Evolutionary conservation across 1,139 yeast species (phyloP), one percentile per base, ranked within the genome.

Genomic region (Blastobotrys illinoisensis): DNA sequence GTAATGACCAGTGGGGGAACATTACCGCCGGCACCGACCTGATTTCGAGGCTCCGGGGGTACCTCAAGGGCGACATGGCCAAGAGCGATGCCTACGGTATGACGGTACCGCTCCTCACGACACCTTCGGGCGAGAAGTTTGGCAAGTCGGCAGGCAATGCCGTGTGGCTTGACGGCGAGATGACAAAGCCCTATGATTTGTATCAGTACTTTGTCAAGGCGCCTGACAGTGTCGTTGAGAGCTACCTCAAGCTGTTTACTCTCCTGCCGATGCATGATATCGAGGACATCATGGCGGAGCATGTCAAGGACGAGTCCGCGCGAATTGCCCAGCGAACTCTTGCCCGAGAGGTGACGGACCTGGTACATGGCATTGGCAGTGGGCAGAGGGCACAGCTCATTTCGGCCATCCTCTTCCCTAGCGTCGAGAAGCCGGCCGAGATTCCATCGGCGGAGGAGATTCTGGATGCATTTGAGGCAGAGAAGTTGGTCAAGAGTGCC

Each of bases 111-210:
- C 73, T 93, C 24, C 75, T 93, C 62, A 88, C 97, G 0, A 89
- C 97, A 0, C 82, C 96, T 0, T 78, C 84, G 3, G 99, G 99
- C 1, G 96, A 86, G 58, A 93, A 95, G 71, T 91, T 95, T 71
- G 99, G 99, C 26, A 93, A 93, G 65, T 87, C 96, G 52, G 97
- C 97, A 1, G 99, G 99, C 0, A 93, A 93, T 73, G 98, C 99
- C 0, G 82, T 95, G 1, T 93, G 95, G 74, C 84, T 93, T 54
- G 93, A 87, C 64, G 76, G 82, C 7, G 69, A 74, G 14, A 71
- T 86, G 58, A 93, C 97, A 1, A 79, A 87, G 13, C 86, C 97
- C 0, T 93, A 80, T 70, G 88, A 88, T 55, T 71, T 93, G 62
- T 93, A 86, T 69, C 99, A 93, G 67, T 88, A 85, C 68, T 88